These are phyloP conservation scores for Phytophthora hibernalis DNA, from an alignment of 352 stramenopile genomes.

Conservation along the genomic window DNA sequence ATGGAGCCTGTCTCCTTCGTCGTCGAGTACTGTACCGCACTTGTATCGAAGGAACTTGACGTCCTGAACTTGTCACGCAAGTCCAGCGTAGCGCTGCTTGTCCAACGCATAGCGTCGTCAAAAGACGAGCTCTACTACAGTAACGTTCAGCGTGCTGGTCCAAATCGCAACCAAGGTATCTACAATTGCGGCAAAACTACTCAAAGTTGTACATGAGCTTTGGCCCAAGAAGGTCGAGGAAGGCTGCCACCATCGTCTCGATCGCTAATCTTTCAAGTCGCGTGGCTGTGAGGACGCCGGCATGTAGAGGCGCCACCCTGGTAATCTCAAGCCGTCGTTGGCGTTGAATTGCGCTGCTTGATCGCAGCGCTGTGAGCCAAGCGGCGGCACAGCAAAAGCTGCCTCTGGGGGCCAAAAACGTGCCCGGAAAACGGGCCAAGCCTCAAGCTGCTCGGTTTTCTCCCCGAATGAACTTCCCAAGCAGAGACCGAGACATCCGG, in stretches of 20 bases:
- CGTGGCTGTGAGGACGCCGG: constrained; percentile 1
- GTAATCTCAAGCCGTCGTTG: constrained; percentile 37
- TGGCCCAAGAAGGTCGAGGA: background rate
- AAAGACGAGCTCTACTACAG: constrained; percentile 23
- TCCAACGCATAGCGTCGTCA: constrained; percentile 19
- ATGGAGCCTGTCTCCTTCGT: constrained; percentile 14
- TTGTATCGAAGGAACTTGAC: constrained; percentile 2
- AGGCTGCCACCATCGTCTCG: constrained; percentile 7
- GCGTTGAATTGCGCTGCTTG: constrained; percentile 21
- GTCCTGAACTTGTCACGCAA: constrained; percentile 22
- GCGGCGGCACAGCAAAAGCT: constrained; percentile 28
- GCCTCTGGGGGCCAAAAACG: constrained; percentile 26
- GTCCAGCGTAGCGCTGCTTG: constrained; percentile 26
- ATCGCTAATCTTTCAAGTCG: constrained; percentile 9
- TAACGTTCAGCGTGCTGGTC: background rate
- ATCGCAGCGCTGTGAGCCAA: constrained; percentile 36
- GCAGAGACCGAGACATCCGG: constrained; percentile 39
- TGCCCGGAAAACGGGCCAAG: constrained; percentile 23
- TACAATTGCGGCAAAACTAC: background rate
- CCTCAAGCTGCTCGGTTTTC: constrained; percentile 27
- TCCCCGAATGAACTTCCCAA: constrained; percentile 37
- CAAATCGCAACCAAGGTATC: constrained; percentile 23
- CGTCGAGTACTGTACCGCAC: constrained; percentile 1
- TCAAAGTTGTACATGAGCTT: constrained; percentile 8
- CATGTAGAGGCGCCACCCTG: constrained; percentile 38